A percentile compares a stretch with the other conserved stretches of the same genome.
phyloP scores from a whole-genome alignment of 2,329 filamentous ascomycete genomes.

The Lasiodiplodia citricola region DNA sequence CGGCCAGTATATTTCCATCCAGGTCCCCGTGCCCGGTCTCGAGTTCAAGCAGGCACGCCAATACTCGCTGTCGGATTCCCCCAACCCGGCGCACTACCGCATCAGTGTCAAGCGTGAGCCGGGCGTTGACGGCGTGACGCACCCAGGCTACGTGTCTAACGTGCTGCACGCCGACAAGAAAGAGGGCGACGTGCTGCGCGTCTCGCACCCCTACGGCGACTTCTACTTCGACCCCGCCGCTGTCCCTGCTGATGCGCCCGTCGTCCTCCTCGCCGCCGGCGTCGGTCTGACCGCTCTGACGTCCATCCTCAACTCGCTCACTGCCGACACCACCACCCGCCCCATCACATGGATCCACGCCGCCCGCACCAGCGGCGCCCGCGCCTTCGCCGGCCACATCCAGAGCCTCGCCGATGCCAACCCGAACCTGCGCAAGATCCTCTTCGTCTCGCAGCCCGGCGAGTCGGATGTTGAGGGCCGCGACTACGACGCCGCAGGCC shows the following conservation, averaged over 20 bases:
- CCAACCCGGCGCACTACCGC: slow-evolving; percentile 66
- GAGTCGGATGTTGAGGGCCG: slow-evolving; percentile 54
- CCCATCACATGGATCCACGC: slow-evolving; percentile 68
- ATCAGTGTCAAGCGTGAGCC: slow-evolving; percentile 69
- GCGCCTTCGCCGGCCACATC: slow-evolving; percentile 63
- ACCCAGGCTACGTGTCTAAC: slow-evolving; percentile 72
- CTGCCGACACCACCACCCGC: slow-evolving; percentile 46
- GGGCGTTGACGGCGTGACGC: slow-evolving; percentile 53
- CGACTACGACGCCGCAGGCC: slow-evolving; percentile 65
- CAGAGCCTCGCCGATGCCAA: slow-evolving; percentile 50
- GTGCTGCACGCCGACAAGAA: slow-evolving; percentile 67
- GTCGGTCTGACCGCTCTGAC: slow-evolving; percentile 72
- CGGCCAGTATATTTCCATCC: slow-evolving; percentile 74
- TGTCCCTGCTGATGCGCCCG: slow-evolving; percentile 44
- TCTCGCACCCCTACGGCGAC: slow-evolving; percentile 68
- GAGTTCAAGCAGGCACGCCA: slow-evolving; percentile 68
- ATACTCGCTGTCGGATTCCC: slow-evolving; percentile 74
- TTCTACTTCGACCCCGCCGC: slow-evolving; percentile 63
- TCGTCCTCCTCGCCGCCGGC: slow-evolving; percentile 71
- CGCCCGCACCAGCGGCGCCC: slow-evolving; percentile 55
- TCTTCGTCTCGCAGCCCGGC: slow-evolving; percentile 63
- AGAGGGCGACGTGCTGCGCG: slow-evolving; percentile 66
- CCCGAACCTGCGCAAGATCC: slow-evolving; percentile 55
- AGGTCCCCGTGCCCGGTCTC: slow-evolving; percentile 62
- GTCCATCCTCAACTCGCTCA: slow-evolving; percentile 66